These are phyloP conservation scores for Gossypium laxum DNA, from an alignment of 441 rosid genomes.

Conservation along the genomic window DNA sequence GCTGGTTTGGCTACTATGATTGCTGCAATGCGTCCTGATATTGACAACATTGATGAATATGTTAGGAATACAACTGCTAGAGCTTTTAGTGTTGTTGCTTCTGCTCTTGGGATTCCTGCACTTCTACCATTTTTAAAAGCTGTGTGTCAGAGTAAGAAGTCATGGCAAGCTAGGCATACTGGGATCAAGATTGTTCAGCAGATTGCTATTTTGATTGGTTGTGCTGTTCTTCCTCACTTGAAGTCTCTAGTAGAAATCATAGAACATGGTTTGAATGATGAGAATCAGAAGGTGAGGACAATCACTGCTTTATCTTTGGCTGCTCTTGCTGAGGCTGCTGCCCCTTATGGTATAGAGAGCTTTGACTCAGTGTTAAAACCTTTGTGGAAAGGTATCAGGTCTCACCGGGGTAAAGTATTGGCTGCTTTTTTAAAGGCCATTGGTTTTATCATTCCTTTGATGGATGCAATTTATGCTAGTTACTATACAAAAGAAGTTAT, in stretches of 20 bases:
- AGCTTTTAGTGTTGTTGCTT: constrained; percentile 94
- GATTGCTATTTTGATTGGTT: constrained; percentile 89
- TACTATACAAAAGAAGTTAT: constrained; percentile 90
- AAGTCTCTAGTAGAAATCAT: constrained; percentile 82
- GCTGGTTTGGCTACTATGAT: constrained; percentile 98
- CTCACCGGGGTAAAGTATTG: constrained; percentile 90
- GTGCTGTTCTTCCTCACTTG: constrained; percentile 92
- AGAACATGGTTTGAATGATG: constrained; percentile 88
- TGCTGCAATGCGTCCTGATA: constrained; percentile 98
- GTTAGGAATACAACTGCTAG: constrained; percentile 95
- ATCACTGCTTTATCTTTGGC: constrained; percentile 91
- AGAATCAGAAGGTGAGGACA: constrained; percentile 90
- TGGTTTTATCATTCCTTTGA: constrained; percentile 88
- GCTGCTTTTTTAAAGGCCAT: constrained; percentile 96
- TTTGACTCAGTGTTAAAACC: constrained; percentile 91
- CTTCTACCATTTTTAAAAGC: constrained; percentile 84
- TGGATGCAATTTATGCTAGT: constrained; percentile 91
- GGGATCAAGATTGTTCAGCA: constrained; percentile 98
- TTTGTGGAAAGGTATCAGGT: constrained; percentile 89
- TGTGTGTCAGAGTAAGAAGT: constrained; percentile 93
- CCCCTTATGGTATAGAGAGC: constrained; percentile 95
- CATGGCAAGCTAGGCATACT: constrained; percentile 98
- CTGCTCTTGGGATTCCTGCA: constrained; percentile 93
- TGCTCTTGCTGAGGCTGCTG: constrained; percentile 98
- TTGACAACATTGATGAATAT: constrained; percentile 87